Percentiles rank a stretch among this genome's conserved stretches.
These are phyloP conservation scores for Ilyonectria sp. DNA, from an alignment of 2,329 filamentous ascomycete genomes.

Conservation along the genomic window DNA sequence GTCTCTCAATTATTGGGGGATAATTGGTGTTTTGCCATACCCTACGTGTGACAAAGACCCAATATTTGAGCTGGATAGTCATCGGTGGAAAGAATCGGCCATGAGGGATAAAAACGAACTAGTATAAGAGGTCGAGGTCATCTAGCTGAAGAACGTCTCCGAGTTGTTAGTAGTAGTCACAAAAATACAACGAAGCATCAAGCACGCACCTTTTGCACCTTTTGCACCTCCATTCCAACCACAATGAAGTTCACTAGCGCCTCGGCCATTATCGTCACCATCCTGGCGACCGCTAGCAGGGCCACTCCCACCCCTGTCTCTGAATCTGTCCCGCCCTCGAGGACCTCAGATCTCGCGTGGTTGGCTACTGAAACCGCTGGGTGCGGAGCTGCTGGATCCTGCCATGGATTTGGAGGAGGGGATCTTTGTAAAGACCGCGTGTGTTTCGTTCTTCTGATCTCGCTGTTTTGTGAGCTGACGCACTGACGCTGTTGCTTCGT, in stretches of 20 bases:
- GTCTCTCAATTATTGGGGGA: background rate
- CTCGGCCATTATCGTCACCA: background rate
- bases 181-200: background rate
- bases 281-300: background rate
- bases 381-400: conserved; percentile 19
- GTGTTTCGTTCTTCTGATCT: background rate
- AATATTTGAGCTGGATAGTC: background rate
- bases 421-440: conserved; percentile 20
- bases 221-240: background rate
- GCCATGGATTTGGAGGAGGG: conserved; percentile 12
- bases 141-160: background rate
- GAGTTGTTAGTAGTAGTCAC: background rate
- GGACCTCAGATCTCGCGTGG: background rate
- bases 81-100: background rate
- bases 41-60: background rate
- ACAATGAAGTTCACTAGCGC: background rate
- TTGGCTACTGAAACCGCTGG: background rate
- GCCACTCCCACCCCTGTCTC: background rate
- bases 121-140: background rate
- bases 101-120: background rate
- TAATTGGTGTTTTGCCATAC: background rate
- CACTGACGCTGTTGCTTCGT: background rate
- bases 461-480: background rate
- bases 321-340: background rate
- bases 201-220: background rate